Evolutionary conservation across 2,329 filamentous ascomycete genomes (phyloP), one percentile per base, ranked within the genome.

Genomic region (Beauveria australis): DNA sequence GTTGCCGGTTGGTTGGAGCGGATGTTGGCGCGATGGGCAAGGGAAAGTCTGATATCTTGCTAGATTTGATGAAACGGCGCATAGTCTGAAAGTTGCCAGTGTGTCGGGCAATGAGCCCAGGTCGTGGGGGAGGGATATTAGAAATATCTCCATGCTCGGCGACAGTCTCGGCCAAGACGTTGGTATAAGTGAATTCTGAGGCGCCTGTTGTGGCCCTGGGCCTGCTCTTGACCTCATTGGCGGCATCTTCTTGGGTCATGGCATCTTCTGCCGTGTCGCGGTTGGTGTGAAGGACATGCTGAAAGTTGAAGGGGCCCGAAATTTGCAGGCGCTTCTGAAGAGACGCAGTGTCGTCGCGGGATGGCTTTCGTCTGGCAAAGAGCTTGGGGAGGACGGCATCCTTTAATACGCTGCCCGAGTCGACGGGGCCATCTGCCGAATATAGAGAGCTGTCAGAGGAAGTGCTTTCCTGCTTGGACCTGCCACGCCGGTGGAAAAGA

Each of bases 221-320:
- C 9, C 60, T 24, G 30, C 60, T 51, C 18, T n/a, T 51, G 26
- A 28, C 51, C 40, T 28, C 24, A 16, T 52, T 55, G 59, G 46
- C 44, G 33, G 12, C 44, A 19, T 56, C 53, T 2, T 59, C 60
- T 14, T 19, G 52, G 33, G 43, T 26, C 46, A 55, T n/a, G 24
- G 30, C 33, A 60, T 73, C 74, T 4, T 77, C 71, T 3, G 79
- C 62, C 54, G 79, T 74, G 33, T 84, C 79, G 52, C 78, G 79
- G 14, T 78, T 74, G 14, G 80, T 83, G 68, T 87, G 84, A 4
- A 81, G 79, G 40, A 88, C 76, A 70, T 88, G 85, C 67, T 87
- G 84, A 63, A 88, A 88, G 73, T 87, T 86, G 71, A 85, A 87
- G 3, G 85, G 85, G 1, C 76, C 80, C 1, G 85, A 88, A 59